Evolutionary conservation across 2,329 filamentous ascomycete genomes (phyloP).

Genomic region (Botrytis deweyae): DNA sequence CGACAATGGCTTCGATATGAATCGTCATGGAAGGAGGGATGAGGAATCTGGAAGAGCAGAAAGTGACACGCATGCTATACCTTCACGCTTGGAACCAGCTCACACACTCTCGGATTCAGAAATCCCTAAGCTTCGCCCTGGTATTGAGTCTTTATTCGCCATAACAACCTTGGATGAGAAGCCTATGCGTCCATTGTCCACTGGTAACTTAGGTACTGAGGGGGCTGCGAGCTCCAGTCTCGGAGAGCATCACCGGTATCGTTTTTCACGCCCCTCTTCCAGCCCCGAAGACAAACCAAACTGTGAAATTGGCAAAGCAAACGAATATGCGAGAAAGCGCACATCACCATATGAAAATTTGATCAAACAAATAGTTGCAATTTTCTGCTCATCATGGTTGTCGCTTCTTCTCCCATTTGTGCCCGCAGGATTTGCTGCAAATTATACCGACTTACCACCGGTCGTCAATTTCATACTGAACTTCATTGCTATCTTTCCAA

Average conservation of each 20-base stretch:
- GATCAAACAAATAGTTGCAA: slow-evolving; percentile 39
- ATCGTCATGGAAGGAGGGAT: background rate
- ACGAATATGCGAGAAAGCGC: background rate
- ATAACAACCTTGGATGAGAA: background rate
- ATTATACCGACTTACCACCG: slow-evolving; percentile 58
- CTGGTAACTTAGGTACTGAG: background rate
- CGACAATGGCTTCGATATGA: background rate
- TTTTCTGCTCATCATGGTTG: slow-evolving; percentile 77
- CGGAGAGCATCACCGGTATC: background rate
- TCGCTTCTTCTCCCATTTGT: slow-evolving; percentile 76
- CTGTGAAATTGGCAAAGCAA: background rate
- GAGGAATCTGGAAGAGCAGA: background rate
- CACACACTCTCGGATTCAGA: background rate
- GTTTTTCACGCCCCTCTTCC: background rate
- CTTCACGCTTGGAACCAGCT: background rate
- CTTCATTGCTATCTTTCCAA: slow-evolving; percentile 84
- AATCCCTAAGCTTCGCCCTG: background rate
- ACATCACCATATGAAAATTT: background rate
- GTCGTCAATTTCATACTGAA: slow-evolving; percentile 78
- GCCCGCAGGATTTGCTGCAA: slow-evolving; percentile 72
- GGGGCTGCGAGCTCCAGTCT: too few species aligned
- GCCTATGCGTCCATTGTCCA: background rate
- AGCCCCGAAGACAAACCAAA: background rate
- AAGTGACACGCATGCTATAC: too few species aligned
- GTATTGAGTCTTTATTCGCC: background rate